Evolutionary conservation across 495 filamentous ascomycete genomes (phyloP).

Genomic region (Cercophora scortea): DNA sequence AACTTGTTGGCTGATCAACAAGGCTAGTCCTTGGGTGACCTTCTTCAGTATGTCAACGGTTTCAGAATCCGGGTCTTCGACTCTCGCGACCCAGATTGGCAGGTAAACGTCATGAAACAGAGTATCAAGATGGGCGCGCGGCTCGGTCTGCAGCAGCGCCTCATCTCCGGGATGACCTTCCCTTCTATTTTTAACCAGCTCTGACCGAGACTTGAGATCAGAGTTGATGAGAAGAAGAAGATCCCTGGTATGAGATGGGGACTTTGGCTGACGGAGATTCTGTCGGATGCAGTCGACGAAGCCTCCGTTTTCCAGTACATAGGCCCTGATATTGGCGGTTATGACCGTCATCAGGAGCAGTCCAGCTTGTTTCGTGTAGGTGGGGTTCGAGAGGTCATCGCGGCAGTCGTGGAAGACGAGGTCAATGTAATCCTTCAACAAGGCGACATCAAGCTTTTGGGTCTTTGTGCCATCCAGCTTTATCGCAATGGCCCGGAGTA

Average conservation of each 20-base stretch:
- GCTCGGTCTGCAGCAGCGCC: slow-evolving; percentile 13
- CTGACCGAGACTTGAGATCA: slow-evolving; percentile 26
- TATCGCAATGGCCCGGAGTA: slow-evolving; percentile 34
- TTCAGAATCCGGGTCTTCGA: slow-evolving; percentile 15
- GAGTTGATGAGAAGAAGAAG: slow-evolving; percentile 35
- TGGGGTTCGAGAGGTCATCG: slow-evolving; percentile 35
- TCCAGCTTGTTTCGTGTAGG: slow-evolving; percentile 38
- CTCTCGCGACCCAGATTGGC: slow-evolving; percentile 27
- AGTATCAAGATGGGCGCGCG: slow-evolving; percentile 4
- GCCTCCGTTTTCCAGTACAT: slow-evolving; percentile 22
- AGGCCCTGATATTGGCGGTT: slow-evolving; percentile 23
- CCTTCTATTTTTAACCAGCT: slow-evolving; percentile 17
- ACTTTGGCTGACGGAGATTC: slow-evolving; percentile 33
- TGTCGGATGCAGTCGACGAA: slow-evolving; percentile 29
- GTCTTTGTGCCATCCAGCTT: slow-evolving; percentile 25
- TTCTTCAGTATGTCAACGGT: slow-evolving; percentile 27
- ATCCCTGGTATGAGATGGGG: slow-evolving; percentile 31
- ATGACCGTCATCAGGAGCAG: slow-evolving; percentile 37
- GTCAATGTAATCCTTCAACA: slow-evolving; percentile 29
- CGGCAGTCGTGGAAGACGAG: slow-evolving; percentile 33
- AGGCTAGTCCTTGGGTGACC: slow-evolving; percentile 29
- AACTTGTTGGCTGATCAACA: slow-evolving; percentile 26
- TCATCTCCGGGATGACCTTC: slow-evolving; percentile 18
- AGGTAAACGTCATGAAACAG: slow-evolving; percentile 34
- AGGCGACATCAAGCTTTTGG: slow-evolving; percentile 24